Conservation (phyloP, 345 rosid species). For the Cardamine resedifolia region DNA sequence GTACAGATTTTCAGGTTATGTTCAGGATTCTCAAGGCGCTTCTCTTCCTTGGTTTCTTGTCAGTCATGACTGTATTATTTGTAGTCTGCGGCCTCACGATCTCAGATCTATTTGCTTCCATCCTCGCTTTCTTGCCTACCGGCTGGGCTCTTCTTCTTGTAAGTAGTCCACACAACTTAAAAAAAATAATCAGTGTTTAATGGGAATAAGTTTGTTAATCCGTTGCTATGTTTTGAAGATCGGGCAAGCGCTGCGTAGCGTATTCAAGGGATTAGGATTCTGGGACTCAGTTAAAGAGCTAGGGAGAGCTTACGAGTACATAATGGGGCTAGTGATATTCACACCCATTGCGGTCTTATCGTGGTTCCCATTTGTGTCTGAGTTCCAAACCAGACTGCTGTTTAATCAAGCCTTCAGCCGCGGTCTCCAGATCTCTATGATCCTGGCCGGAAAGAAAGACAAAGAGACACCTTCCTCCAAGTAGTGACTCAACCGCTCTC, state of each 20-base stretch:
- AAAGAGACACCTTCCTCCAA: slow-evolving; percentile 35
- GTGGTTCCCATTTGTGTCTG: slow-evolving; percentile 87
- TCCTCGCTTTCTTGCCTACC: slow-evolving; percentile 80
- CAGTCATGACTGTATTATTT: slow-evolving; percentile 81
- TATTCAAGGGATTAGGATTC: slow-evolving; percentile 50
- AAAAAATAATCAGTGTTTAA: background rate
- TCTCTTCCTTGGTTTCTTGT: slow-evolving; percentile 78
- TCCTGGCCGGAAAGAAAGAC: slow-evolving; percentile 66
- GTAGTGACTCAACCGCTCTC: slow-evolving; percentile 9
- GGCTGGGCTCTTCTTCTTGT: slow-evolving; percentile 96
- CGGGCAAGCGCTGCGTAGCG: slow-evolving; percentile 64
- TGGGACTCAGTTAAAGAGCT: slow-evolving; percentile 94
- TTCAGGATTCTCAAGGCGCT: slow-evolving; percentile 96
- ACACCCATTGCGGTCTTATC: slow-evolving; percentile 70
- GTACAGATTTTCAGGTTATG: slow-evolving; percentile 83
- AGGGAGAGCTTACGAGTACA: slow-evolving; percentile 80
- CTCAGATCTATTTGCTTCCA: slow-evolving; percentile 67
- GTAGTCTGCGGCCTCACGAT: slow-evolving; percentile 65
- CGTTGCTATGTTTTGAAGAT: slow-evolving; percentile 44
- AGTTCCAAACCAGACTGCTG: slow-evolving; percentile 83
- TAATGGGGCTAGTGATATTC: slow-evolving; percentile 76
- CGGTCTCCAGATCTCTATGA: slow-evolving; percentile 93
- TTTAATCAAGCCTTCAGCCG: slow-evolving; percentile 97
- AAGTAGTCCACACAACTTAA: slow-evolving; percentile 39
- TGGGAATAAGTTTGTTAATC: slow-evolving; percentile 5